Percentiles rank a stretch among this genome's conserved stretches.
phyloP scores from a whole-genome alignment of 495 filamentous ascomycete genomes.

The Neurospora pannonica region DNA sequence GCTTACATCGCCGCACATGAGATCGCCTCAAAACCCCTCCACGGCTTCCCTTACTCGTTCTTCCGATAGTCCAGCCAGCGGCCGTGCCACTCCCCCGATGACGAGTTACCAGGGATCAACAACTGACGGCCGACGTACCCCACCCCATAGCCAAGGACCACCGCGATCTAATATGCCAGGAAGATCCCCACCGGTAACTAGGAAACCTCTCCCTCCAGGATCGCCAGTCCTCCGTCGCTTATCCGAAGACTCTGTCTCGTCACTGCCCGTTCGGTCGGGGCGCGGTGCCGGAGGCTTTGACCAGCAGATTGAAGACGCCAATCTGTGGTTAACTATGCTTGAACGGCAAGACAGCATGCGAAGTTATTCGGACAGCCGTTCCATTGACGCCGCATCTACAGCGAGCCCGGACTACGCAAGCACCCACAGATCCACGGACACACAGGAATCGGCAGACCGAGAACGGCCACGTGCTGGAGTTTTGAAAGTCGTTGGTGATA shows the following conservation, averaged over 20 bases:
- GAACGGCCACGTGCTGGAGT: conserved; percentile 64
- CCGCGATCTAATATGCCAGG: conserved; percentile 18
- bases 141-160: conserved; percentile 18
- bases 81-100: conserved; percentile 10
- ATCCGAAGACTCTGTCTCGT: conserved; percentile 15
- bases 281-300: conserved; percentile 55
- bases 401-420: conserved; percentile 57
- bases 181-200: conserved; percentile 26
- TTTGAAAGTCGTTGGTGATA: conserved; percentile 67
- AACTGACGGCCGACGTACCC: conserved; percentile 24
- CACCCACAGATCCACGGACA: conserved; percentile 56
- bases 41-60: conserved; percentile 22
- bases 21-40: conserved; percentile 20
- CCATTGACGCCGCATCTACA: conserved; percentile 41
- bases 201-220: conserved; percentile 55
- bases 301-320: conserved; percentile 50
- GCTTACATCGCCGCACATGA: conserved; percentile 25
- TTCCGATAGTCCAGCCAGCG: not conserved
- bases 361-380: conserved; percentile 30
- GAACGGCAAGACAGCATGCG: conserved; percentile 25
- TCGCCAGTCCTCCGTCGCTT: conserved; percentile 30
- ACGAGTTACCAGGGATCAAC: conserved; percentile 20
- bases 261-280: conserved; percentile 14
- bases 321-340: conserved; percentile 32
- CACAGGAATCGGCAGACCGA: conserved; percentile 48